phyloP scores from a whole-genome alignment of 805 yeast species.

The Cyberlindnera galapagoensis region DNA sequence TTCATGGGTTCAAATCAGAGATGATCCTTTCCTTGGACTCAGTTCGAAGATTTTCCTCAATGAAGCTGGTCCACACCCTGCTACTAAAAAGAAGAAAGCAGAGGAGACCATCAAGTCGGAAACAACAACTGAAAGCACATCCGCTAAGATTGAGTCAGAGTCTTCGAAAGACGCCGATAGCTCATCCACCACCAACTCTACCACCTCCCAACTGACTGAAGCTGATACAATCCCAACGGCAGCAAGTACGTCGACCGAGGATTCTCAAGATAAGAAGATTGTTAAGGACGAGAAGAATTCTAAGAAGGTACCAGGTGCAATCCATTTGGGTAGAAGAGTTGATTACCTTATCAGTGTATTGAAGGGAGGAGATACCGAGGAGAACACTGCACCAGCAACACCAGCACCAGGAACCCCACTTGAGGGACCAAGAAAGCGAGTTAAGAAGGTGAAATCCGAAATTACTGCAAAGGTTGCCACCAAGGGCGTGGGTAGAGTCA shows the following conservation, averaged over 20 bases:
- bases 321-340: conserved; percentile 85
- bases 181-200: conserved; percentile 1
- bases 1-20: conserved; percentile 89
- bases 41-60: conserved; percentile 77
- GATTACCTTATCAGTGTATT: conserved; percentile 77
- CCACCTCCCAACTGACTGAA: conserved; percentile 1
- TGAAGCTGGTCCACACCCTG: conserved; percentile 33
- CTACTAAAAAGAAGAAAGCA: conserved; percentile 26
- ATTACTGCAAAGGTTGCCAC: conserved; percentile 11
- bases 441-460: conserved; percentile 23
- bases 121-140: conserved; percentile 1
- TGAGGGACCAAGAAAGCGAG: conserved; percentile 21
- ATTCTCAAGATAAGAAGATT: conserved; percentile 3
- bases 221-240: conserved; percentile 2
- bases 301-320: conserved; percentile 83
- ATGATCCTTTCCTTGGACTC: conserved; percentile 85
- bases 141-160: conserved; percentile 1
- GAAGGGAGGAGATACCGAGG: conserved; percentile 44
- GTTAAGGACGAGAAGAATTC: conserved; percentile 21
- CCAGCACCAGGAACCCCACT: conserved; percentile 26
- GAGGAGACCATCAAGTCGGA: conserved; percentile 21
- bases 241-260: conserved; percentile 5
- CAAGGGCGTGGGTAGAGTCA: conserved; percentile 1
- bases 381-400: conserved; percentile 21
- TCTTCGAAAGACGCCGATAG: conserved; percentile 1